These are phyloP conservation scores for Sclerotinia borealis DNA, from an alignment of 2,329 filamentous ascomycete genomes.

Conservation along the genomic window DNA sequence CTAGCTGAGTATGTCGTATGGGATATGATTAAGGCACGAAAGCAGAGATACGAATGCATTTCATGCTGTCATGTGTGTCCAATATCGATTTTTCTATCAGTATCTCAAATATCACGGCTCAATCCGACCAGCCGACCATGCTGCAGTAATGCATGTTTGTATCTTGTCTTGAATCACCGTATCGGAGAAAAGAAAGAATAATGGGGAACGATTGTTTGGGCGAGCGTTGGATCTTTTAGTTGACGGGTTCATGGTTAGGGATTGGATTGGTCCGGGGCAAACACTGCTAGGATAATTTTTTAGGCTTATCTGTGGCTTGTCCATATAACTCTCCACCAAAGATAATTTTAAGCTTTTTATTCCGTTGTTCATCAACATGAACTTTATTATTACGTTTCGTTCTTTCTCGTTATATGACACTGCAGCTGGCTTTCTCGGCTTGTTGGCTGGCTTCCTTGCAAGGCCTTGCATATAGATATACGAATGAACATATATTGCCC, in stretches of 20 bases:
- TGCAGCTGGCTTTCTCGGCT: neutral
- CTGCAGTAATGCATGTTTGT: slow-evolving; percentile 1
- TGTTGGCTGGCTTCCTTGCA: neutral
- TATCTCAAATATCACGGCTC: neutral
- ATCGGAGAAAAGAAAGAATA: slow-evolving; percentile 2
- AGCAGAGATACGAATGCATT: neutral
- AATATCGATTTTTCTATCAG: neutral
- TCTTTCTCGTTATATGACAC: neutral
- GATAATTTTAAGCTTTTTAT: neutral
- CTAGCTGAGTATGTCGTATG: neutral
- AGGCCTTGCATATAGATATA: neutral
- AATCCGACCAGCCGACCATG: neutral
- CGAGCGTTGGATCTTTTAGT: neutral
- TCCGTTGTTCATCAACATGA: slow-evolving; percentile 2
- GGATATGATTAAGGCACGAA: neutral
- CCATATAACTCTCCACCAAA: neutral
- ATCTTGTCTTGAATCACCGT: neutral
- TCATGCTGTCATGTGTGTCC: slow-evolving; percentile 8
- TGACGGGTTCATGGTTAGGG: neutral
- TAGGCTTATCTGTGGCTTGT: slow-evolving; percentile 9
- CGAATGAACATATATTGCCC: neutral
- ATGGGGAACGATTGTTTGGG: neutral
- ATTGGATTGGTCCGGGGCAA: slow-evolving; percentile 3
- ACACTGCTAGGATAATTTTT: slow-evolving; percentile 5
- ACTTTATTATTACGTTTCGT: slow-evolving; percentile 7